Conservation (phyloP, 2,329 filamentous ascomycete genomes). For the Fonsecaea nubica region DNA sequence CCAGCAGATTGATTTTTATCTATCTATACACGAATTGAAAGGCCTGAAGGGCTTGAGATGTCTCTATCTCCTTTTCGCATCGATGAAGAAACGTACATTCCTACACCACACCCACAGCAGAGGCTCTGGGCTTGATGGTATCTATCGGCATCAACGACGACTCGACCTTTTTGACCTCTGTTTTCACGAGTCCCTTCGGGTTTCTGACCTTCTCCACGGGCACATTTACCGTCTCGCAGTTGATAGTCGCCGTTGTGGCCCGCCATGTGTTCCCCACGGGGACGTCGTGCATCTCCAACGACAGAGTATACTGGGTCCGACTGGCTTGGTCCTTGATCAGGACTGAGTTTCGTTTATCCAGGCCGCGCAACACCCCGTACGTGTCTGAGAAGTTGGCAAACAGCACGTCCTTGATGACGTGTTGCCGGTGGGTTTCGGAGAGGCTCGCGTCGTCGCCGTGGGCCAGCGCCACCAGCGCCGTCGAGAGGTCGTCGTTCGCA, state of each 20-base stretch:
- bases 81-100: neutral
- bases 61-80: no score
- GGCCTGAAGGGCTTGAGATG: no score
- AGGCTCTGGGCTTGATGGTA: neutral
- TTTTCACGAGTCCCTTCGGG: neutral
- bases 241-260: neutral
- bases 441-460: neutral
- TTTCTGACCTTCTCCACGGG: neutral
- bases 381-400: neutral
- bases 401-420: neutral
- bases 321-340: neutral
- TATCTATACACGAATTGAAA: no score
- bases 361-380: neutral
- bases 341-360: neutral
- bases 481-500: neutral
- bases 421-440: neutral
- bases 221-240: neutral
- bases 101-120: neutral
- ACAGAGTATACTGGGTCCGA: neutral
- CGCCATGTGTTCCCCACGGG: neutral
- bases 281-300: neutral
- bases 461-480: neutral
- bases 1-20: no score
- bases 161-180: neutral
- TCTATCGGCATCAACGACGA: neutral